Base-by-base conservation (phyloP, 2,329 filamentous ascomycete genomes). In the Ilyonectria mors-panacis region DNA sequence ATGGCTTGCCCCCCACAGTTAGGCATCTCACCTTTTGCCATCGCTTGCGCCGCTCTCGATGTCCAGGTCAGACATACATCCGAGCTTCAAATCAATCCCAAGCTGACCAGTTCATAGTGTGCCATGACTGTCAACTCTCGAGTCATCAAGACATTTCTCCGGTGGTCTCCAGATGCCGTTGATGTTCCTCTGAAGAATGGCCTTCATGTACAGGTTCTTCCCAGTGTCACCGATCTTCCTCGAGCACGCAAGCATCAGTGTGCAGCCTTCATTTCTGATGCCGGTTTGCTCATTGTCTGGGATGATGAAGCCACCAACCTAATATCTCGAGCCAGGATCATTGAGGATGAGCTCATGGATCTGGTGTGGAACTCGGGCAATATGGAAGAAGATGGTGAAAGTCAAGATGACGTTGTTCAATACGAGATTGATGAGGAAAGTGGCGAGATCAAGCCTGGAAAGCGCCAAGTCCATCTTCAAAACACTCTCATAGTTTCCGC, bases 61-160 rank as follows among this genome's bases (percentile, higher is more conserved):
- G 87, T 94, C 56, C 90, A 91, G 80, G 91, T 92, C 81, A 75
- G 85, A 73, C 37, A 33, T 23, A 15, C 12, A 4, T 63, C 62
- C 8, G 17, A 8, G 6, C 15, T 21, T 57, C 10, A 37, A 23
- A 23, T 39, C 26, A 4, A 35, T 35, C 50, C 12, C 10, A 35
- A 44, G 6, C 63, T 69, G 60, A 60, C 33, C 53, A 23, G 8
- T 19, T 2, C n/a, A 7, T 30, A 93, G 89, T 92, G 89, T 75
- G 91, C 92, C 57, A 94, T 95, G 91, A 95, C 92, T 0, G 89
- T 94, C 69, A 94, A 93, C 78, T 94, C 93, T 0, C 84, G 92
- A 70, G 91, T 94, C 66, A 93, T 95, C 81, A 93, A 92, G 82
- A 92, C 92, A 0, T 94, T 94, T 73, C 83, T 95, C 8, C 86